Evolutionary conservation across 2,329 filamentous ascomycete species (phyloP).

Genomic region (Exophiala xenobiotica): DNA sequence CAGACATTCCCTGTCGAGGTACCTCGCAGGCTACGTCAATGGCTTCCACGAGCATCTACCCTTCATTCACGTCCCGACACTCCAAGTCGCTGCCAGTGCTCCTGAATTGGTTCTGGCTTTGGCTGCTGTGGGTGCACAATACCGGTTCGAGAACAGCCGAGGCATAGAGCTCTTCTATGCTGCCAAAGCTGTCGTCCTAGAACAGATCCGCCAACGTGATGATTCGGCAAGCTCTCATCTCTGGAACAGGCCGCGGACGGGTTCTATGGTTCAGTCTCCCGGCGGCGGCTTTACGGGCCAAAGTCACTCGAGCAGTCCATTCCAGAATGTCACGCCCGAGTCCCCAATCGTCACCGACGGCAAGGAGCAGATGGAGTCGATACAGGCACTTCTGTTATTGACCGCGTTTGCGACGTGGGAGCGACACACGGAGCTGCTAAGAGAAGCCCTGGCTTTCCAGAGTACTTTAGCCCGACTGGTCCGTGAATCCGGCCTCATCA

Average conservation of each 20-base stretch:
- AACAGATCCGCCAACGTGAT: conserved; percentile 53
- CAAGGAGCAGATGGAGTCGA: conserved; percentile 50
- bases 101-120: conserved; percentile 53
- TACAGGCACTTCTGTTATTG: conserved; percentile 52
- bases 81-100: conserved; percentile 45
- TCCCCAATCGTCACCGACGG: conserved; percentile 38
- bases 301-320: conserved; percentile 45
- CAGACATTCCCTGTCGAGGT: conserved; percentile 48
- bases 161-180: conserved; percentile 59
- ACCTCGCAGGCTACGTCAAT: conserved; percentile 53
- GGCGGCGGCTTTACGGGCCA: conserved; percentile 43
- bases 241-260: conserved; percentile 43
- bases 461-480: conserved; percentile 57
- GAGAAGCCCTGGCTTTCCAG: conserved; percentile 58
- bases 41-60: conserved; percentile 53
- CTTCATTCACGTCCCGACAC: conserved; percentile 52
- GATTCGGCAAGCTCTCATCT: conserved; percentile 44
- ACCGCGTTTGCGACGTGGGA: conserved; percentile 62
- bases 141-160: conserved; percentile 49
- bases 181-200: conserved; percentile 54
- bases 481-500: conserved; percentile 51
- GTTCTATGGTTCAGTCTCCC: conserved; percentile 39
- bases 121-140: conserved; percentile 51
- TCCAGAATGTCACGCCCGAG: conserved; percentile 36
- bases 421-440: conserved; percentile 56